Evolutionary conservation across 805 yeast genomes (phyloP), one percentile per base, ranked within the genome.

Genomic region (Yarrowia osloensis): DNA sequence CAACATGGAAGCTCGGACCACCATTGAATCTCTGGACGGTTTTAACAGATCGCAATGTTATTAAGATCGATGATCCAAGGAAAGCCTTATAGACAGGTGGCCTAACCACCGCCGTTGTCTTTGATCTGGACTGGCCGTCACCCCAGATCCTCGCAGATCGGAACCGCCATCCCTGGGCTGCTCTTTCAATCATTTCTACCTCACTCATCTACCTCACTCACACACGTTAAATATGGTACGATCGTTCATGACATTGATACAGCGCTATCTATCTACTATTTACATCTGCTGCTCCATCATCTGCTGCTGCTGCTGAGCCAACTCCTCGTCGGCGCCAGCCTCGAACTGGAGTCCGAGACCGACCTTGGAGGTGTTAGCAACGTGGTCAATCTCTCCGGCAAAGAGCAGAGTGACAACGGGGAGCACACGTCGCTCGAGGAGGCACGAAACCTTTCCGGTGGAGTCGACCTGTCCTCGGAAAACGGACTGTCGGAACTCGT

Each of bases 261-360:
- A 44, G 40, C 47, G 28, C 39, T 65, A 50, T 33, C 50, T 55
- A 29, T 24, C 50, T 26, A 22, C 44, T 65, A 52, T 52, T 71
- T 72, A 73, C 74, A 73, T 47, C 40, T 65, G 70, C 26, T 68
- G 65, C 50, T 31, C 13, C 35, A 9, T 11, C 35, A 31, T 31
- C 35, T 57, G 65, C 50, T 59, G 65, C 70, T 49, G 66, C 72
- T 74, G 78, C 73, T 75, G 78, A 72, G 76, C 77, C 72, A 90
- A 84, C 73, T 91, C 85, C 81, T 91, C 95, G 81, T 93, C 97
- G 75, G 90, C 87, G 76, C 98, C 98, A 71, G 95, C 88, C 83
- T 95, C 98, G 72, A 95, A 88, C 82, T 94, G 97, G 74, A 95
- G 83, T 78, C 98, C 98, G 73, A 93, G 85, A 76, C 99, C 99